Evolutionary conservation across 371 early-diverging fungal genomes (phyloP), one percentile per base, ranked within the genome.

Genomic region (Mucor mucedo): DNA sequence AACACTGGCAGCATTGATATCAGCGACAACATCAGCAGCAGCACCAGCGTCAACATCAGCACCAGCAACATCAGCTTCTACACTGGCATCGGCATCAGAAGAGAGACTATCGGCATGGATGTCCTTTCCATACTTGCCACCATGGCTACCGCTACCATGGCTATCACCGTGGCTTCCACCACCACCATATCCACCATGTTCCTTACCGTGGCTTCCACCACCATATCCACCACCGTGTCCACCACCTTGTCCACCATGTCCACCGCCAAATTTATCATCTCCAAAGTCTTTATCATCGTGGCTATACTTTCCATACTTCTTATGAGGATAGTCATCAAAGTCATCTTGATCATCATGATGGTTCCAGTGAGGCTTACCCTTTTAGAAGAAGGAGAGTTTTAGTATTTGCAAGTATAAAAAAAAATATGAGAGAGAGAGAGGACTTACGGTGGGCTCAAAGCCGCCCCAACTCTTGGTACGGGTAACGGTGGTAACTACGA

Each of bases 401-500:
- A 21, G 21, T 21, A 21, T 21, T 21, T 57, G 16, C 49, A 48
- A 3, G 14, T 8, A 27, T 11, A 48, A 48, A 28, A 40, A 10
- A 8, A 16, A 13, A 14, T 44, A n/a, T 44, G 45, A 39, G 40
- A 39, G 40, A 39, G 40, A 39, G 6, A 39, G 40, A 11, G 42
- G 6, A 42, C 58, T 58, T 58, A 58, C 58, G 27, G 58, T 58
- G 9, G 62, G 41, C 32, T 21, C 29, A 21, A 21, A 35, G 5
- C 16, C 42, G 21, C 28, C 30, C 61, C 42, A 28, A 28, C 14
- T 13, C 32, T 44, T 60, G 42, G 60, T 55, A 16, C n/a, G 38
- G 32, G 69, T 68, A 9, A 68, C 63, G 9, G 69, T 68, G 2
- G 45, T 39, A 9, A 63, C 13, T 5, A 68, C 55, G 32, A 68